Evolutionary conservation across 2,329 filamentous ascomycete genomes (phyloP).

Genomic region (Lachnellula hyalina): DNA sequence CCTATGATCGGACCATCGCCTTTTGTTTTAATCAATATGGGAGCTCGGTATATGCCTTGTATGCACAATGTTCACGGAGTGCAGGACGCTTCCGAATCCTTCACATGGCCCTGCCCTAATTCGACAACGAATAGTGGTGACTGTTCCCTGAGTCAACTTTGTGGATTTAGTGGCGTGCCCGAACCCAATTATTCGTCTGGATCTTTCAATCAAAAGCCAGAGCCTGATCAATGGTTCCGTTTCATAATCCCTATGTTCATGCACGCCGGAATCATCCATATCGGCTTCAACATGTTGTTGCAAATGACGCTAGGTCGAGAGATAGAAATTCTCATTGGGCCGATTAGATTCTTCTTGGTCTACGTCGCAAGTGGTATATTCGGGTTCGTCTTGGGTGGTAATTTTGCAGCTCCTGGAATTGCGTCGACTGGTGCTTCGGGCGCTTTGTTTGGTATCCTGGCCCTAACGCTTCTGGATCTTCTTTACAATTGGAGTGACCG

Average conservation of each 20-base stretch:
- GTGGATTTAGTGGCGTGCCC: conserved; percentile 64
- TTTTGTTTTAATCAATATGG: conserved; percentile 94
- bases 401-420: conserved; percentile 78
- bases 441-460: conserved; percentile 85
- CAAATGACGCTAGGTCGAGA: conserved; percentile 87
- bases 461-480: conserved; percentile 80
- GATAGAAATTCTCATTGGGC: conserved; percentile 87
- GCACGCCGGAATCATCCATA: conserved; percentile 89
- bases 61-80: conserved; percentile 79
- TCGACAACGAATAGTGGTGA: conserved; percentile 55
- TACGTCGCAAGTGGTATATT: conserved; percentile 93
- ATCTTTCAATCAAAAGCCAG: conserved; percentile 39
- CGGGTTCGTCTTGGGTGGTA: conserved; percentile 90
- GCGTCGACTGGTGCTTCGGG: conserved; percentile 87
- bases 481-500: conserved; percentile 89
- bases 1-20: conserved; percentile 94
- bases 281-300: conserved; percentile 89
- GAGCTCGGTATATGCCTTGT: conserved; percentile 84
- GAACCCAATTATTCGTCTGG: conserved; percentile 52
- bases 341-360: conserved; percentile 80
- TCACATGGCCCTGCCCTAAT: conserved; percentile 77
- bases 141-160: conserved; percentile 77
- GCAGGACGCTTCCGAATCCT: conserved; percentile 43
- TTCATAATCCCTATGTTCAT: conserved; percentile 96
- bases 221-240: conserved; percentile 90